These are phyloP conservation scores for Lipomyces yamanashiensis DNA, from an alignment of 805 yeast genomes.

Conservation along the genomic window DNA sequence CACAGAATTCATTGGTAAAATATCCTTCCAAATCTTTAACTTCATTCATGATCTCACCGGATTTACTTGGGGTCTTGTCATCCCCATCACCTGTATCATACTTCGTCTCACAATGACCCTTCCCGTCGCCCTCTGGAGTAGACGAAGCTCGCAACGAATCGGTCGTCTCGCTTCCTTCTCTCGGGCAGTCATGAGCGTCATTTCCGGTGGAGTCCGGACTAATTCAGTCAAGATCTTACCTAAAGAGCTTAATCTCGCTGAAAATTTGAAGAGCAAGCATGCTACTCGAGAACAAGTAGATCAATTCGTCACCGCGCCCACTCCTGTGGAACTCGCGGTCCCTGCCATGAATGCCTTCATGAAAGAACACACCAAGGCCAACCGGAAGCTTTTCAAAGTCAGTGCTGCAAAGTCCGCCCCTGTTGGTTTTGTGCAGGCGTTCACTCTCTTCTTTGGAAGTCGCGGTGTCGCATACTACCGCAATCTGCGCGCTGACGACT, in stretches of 20 bases:
- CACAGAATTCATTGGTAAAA: slow-evolving; percentile 14
- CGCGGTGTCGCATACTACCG: slow-evolving; percentile 29
- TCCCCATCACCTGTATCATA: slow-evolving; percentile 29
- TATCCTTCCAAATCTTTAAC: slow-evolving; percentile 23
- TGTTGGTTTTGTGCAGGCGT: slow-evolving; percentile 21
- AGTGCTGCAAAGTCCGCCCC: slow-evolving; percentile 10
- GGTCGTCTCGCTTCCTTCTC: slow-evolving; percentile 6
- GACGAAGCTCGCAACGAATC: slow-evolving; percentile 6
- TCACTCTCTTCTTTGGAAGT: slow-evolving; percentile 23
- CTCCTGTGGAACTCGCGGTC: not conserved
- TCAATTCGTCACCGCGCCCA: slow-evolving; percentile 10
- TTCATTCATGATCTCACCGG: slow-evolving; percentile 31
- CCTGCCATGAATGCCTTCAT: not conserved
- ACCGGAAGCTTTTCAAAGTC: slow-evolving; percentile 11
- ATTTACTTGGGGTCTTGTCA: slow-evolving; percentile 25
- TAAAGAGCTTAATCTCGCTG: not conserved
- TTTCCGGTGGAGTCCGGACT: slow-evolving; percentile 1
- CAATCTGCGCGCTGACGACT: slow-evolving; percentile 13
- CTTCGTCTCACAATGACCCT: slow-evolving; percentile 26
- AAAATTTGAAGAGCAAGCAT: not conserved
- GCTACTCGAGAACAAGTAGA: not conserved
- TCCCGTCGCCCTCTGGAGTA: slow-evolving; percentile 28
- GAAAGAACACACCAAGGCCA: not conserved
- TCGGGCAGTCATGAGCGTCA: slow-evolving; percentile 2
- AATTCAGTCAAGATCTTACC: slow-evolving; percentile 15